These are phyloP conservation scores for Trametes maxima DNA, from an alignment of 768 basidiomycete genomes.

Conservation along the genomic window DNA sequence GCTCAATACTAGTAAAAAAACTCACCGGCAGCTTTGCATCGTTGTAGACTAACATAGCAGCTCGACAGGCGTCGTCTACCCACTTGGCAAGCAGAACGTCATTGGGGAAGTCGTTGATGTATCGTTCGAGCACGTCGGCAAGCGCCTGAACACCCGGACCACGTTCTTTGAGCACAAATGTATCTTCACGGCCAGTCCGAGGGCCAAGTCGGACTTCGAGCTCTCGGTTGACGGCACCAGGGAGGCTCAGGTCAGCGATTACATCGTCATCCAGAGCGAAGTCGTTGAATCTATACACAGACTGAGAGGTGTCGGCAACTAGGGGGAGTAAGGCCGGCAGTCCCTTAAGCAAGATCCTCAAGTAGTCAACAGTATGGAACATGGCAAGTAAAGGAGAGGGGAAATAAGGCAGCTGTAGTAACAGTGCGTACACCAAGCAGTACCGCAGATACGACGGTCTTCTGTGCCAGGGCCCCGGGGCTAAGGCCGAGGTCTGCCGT, in stretches of 20 bases:
- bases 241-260: background rate
- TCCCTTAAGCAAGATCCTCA: no score
- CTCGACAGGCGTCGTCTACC: background rate
- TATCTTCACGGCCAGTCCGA: background rate
- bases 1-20: no score
- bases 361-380: no score
- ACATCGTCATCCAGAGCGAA: background rate
- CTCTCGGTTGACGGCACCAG: background rate
- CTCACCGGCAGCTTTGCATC: background rate
- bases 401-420: no score
- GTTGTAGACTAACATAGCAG: background rate
- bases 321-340: background rate
- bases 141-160: background rate
- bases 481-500: no score
- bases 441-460: no score
- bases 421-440: no score
- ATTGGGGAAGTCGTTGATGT: background rate
- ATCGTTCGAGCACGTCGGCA: background rate
- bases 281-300: background rate
- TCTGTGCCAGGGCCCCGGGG: no score
- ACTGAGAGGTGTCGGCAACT: background rate
- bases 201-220: background rate
- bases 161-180: slow-evolving; percentile 1
- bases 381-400: no score
- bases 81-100: background rate